Percentiles rank a stretch among this genome's conserved stretches.
These are phyloP conservation scores for Melampsora larici-populina DNA, from an alignment of 1,284 basidiomycete species.

Conservation along the genomic window DNA sequence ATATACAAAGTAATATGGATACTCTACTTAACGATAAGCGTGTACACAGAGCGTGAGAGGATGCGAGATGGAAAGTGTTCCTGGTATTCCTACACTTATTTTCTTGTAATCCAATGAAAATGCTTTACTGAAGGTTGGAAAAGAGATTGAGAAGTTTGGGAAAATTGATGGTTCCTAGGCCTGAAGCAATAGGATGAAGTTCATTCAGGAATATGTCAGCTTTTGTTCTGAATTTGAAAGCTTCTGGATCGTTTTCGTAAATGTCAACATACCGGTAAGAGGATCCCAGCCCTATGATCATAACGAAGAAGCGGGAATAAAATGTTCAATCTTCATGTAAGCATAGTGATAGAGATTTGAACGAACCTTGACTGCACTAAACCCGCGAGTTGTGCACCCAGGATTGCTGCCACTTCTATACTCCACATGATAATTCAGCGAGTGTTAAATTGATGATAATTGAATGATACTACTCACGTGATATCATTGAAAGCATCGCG, in stretches of 20 bases:
- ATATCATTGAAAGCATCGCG: slow-evolving; percentile 59
- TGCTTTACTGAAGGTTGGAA: no score
- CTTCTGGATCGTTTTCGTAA: no score
- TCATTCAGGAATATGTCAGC: not conserved
- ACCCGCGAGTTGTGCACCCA: slow-evolving; percentile 58
- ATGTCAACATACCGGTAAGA: slow-evolving; percentile 41
- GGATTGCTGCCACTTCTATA: slow-evolving; percentile 58
- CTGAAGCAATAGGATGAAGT: not conserved
- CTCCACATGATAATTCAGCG: not conserved
- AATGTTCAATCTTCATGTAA: not conserved
- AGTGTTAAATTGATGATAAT: no score
- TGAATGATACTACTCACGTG: slow-evolving; percentile 48
- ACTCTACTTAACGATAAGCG: no score
- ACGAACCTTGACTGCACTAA: slow-evolving; percentile 54
- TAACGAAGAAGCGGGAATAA: not conserved
- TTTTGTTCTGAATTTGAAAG: not conserved
- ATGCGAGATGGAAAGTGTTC: no score
- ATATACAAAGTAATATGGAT: no score
- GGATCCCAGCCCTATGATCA: slow-evolving; percentile 45
- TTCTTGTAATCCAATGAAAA: no score
- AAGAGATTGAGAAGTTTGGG: slow-evolving; percentile 8
- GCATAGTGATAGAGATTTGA: not conserved
- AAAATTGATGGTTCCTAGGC: slow-evolving; percentile 33
- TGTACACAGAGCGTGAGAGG: no score
- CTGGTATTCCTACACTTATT: no score